Percentiles rank a stretch among this genome's conserved stretches.
Conservation (phyloP, 1,284 basidiomycete species). For the Irpex sp. region DNA sequence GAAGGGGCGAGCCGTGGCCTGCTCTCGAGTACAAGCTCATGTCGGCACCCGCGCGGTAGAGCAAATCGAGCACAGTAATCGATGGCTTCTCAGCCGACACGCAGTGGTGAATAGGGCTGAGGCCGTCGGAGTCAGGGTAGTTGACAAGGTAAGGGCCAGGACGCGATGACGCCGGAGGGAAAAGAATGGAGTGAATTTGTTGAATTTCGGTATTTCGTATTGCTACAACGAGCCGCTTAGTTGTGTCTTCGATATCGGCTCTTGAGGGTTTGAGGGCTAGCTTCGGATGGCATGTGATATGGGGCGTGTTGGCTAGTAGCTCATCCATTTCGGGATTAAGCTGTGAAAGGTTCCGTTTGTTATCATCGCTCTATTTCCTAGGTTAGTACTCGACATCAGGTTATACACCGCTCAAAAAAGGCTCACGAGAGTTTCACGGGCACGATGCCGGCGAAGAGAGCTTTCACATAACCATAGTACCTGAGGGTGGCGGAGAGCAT, state of each 20-base stretch:
- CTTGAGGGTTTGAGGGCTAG: constrained; percentile 14
- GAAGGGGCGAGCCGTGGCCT: constrained; percentile 65
- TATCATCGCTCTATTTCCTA: constrained; percentile 20
- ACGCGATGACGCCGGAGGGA: constrained; percentile 34
- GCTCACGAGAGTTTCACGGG: constrained; percentile 51
- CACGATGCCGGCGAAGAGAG: constrained; percentile 55
- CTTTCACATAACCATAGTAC: constrained; percentile 67
- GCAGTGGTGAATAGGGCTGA: constrained; percentile 70
- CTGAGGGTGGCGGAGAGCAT: constrained; percentile 54
- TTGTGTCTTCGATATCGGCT: constrained; percentile 22
- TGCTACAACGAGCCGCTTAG: constrained; percentile 49
- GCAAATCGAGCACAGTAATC: constrained; percentile 57
- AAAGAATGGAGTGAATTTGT: constrained; percentile 53
- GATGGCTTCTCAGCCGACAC: constrained; percentile 51
- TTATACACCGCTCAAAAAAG: constrained; percentile 5
- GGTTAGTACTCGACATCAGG: background rate
- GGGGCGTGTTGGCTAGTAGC: background rate
- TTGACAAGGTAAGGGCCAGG: constrained; percentile 37
- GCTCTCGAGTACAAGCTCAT: constrained; percentile 61
- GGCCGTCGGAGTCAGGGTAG: constrained; percentile 57
- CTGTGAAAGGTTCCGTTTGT: constrained; percentile 11
- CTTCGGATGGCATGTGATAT: constrained; percentile 25
- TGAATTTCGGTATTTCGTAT: constrained; percentile 44
- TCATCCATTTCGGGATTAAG: constrained; percentile 5
- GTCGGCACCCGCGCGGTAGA: constrained; percentile 73